These are phyloP conservation scores for Clitoria ternatea DNA, from an alignment of 306 rosid species.

Conservation along the genomic window DNA sequence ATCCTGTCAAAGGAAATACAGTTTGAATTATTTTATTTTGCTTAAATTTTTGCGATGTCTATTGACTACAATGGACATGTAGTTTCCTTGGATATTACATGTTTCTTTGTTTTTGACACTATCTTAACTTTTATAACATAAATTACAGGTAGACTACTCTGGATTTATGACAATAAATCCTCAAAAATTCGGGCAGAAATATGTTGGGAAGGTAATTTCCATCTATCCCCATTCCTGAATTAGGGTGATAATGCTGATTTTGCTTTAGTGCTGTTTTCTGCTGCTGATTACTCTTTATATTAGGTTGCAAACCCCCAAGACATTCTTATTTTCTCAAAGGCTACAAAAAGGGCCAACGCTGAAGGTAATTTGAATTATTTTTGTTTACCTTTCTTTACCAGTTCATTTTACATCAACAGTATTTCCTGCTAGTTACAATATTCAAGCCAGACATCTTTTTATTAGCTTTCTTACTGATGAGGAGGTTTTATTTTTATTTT, in stretches of 20 bases:
- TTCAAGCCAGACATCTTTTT: slow-evolving; percentile 5
- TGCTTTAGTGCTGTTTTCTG: slow-evolving; percentile 26
- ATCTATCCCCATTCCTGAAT: slow-evolving; percentile 25
- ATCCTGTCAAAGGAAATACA: slow-evolving; percentile 7
- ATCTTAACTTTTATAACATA: slow-evolving; percentile 11
- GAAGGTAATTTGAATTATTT: slow-evolving; percentile 52
- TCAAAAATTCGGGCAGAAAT: slow-evolving; percentile 97
- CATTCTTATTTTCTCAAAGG: slow-evolving; percentile 95
- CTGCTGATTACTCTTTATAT: slow-evolving; percentile 22
- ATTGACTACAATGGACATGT: background rate
- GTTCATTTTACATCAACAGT: slow-evolving; percentile 10
- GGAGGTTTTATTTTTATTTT: background rate
- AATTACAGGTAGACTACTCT: slow-evolving; percentile 92
- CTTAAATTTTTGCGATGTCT: slow-evolving; percentile 11
- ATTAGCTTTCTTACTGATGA: background rate
- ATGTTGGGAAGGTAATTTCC: slow-evolving; percentile 89
- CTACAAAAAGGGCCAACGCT: slow-evolving; percentile 57
- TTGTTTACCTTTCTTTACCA: slow-evolving; percentile 8
- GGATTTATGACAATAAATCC: slow-evolving; percentile 99
- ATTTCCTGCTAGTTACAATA: slow-evolving; percentile 16
- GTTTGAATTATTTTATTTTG: slow-evolving; percentile 1
- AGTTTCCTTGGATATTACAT: slow-evolving; percentile 11
- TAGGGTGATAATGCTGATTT: slow-evolving; percentile 25
- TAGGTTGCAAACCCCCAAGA: slow-evolving; percentile 99
- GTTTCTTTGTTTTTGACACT: slow-evolving; percentile 8